A percentile compares a stretch with the other conserved stretches of the same genome.
Conservation (phyloP, 805 yeast species). For the Komagataella ulmi region DNA sequence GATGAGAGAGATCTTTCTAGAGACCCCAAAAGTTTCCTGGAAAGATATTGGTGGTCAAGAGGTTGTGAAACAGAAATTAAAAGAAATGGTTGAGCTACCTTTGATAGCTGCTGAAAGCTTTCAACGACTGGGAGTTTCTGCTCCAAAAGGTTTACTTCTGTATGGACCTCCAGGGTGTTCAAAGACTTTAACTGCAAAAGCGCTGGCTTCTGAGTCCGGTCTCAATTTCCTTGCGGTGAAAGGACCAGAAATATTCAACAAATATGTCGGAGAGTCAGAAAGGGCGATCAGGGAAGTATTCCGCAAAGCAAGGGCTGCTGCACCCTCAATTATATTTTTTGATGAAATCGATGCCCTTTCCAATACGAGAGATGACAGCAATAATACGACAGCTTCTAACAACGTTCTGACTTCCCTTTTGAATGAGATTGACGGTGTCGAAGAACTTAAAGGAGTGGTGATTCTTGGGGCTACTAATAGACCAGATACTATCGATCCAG, state of each 20-base stretch:
- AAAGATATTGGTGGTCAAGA: constrained; percentile 93
- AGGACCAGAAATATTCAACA: constrained; percentile 91
- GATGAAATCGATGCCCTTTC: constrained; percentile 96
- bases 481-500: constrained; percentile 89
- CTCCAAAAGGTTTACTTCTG: constrained; percentile 86
- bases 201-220: constrained; percentile 91
- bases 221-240: constrained; percentile 88
- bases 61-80: constrained; percentile 62
- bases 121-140: constrained; percentile 60
- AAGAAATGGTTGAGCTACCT: constrained; percentile 89
- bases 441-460: constrained; percentile 84
- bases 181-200: constrained; percentile 88
- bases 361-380: constrained; percentile 48
- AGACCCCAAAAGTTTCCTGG: constrained; percentile 92
- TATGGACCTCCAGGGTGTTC: constrained; percentile 99
- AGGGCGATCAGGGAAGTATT: constrained; percentile 90
- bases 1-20: constrained; percentile 89
- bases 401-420: constrained; percentile 83
- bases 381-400: constrained; percentile 55
- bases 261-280: constrained; percentile 94
- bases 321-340: constrained; percentile 89
- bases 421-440: constrained; percentile 96
- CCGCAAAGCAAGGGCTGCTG: constrained; percentile 81
- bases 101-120: constrained; percentile 72
- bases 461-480: constrained; percentile 94